phyloP scores from a whole-genome alignment of 306 rosid species.

The Castanea mollissima region DNA sequence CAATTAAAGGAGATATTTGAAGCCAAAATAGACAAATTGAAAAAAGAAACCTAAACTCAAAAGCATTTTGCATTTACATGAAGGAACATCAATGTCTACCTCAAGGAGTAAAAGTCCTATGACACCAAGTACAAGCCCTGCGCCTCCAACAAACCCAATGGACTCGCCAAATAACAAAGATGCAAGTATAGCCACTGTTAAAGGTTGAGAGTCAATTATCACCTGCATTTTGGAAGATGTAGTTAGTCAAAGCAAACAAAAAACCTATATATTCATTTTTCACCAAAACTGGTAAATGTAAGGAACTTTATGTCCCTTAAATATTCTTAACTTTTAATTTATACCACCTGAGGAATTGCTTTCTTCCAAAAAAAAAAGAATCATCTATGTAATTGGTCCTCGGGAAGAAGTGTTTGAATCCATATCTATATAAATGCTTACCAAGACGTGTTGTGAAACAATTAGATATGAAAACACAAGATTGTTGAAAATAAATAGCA shows the following conservation, averaged over 20 bases:
- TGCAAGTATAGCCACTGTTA: slow-evolving; percentile 92
- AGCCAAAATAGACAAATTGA: background rate
- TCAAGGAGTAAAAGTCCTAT: slow-evolving; percentile 83
- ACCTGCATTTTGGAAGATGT: slow-evolving; percentile 49
- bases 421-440: background rate
- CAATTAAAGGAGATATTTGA: background rate
- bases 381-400: background rate
- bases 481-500: background rate
- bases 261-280: no score
- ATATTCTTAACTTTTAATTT: background rate
- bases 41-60: background rate
- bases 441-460: background rate
- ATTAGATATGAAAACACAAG: background rate
- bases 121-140: slow-evolving; percentile 88
- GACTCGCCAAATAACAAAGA: slow-evolving; percentile 89
- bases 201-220: slow-evolving; percentile 94
- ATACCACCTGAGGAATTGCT: background rate
- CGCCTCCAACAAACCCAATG: slow-evolving; percentile 77
- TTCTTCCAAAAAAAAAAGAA: background rate
- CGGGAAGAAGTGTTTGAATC: background rate
- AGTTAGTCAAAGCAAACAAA: slow-evolving; percentile 19
- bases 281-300: background rate
- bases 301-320: background rate
- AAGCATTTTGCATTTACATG: background rate
- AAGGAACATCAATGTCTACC: slow-evolving; percentile 40